phyloP scores from a whole-genome alignment of 164 flowering plant genomes.

The Nymphaea colorata region DNA sequence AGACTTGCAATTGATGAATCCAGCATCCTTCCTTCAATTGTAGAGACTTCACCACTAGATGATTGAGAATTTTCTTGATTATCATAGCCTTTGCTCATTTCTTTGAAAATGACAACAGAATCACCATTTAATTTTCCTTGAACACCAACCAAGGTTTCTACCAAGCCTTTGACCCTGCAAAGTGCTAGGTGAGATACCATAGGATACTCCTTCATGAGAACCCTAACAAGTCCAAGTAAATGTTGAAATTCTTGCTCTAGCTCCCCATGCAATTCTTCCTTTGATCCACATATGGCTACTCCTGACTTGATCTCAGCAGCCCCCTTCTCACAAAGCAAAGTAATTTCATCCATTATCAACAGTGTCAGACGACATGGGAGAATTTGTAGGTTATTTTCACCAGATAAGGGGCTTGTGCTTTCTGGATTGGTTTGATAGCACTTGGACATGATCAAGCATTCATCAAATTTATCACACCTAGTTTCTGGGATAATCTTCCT shows the following conservation, averaged over 20 bases:
- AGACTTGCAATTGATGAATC: constrained; percentile 18
- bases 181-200: constrained; percentile 26
- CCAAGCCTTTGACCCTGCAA: constrained; percentile 21
- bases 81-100: not conserved
- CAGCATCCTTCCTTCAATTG: constrained; percentile 9
- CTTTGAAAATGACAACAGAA: not conserved
- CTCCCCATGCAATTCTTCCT: constrained; percentile 1
- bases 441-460: not conserved
- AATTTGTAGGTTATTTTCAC: constrained; percentile 10
- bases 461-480: not conserved
- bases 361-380: constrained; percentile 21
- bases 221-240: constrained; percentile 28
- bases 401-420: not conserved
- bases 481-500: constrained; percentile 10
- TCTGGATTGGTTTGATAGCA: not conserved
- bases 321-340: not conserved
- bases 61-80: constrained; percentile 1
- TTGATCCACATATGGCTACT: not conserved
- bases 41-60: constrained; percentile 6
- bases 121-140: not conserved
- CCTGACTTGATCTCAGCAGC: not conserved
- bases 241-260: constrained; percentile 21
- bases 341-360: constrained; percentile 28
- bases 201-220: constrained; percentile 28
- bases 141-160: constrained; percentile 17